Base-by-base conservation (phyloP, 1,284 basidiomycete species). In the Irpex sp. region DNA sequence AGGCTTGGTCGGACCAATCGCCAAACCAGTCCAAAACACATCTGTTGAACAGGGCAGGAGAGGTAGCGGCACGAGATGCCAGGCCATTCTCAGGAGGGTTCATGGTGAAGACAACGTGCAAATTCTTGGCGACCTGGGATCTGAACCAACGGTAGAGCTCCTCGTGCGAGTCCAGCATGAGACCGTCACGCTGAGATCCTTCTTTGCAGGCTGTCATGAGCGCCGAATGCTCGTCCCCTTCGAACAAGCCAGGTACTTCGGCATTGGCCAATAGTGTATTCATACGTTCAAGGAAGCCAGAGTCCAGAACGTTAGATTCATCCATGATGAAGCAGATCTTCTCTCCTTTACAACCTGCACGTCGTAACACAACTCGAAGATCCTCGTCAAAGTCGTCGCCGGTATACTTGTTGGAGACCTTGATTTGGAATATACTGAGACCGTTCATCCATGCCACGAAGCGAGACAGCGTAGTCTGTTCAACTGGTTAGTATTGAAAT, bases 261-360 rank as follows among this genome's bases (percentile, higher is more conserved):
- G 96, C 96, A 70, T 99, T 99, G 47, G 97, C 98, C 12, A 99
- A 85, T 4, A 99, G 85, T 0, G 96, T 99, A 75, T 99, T 99
- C 94, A 99, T 98, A 37, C 97, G 87, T 73, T 99, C 97, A 64
- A 99, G 79, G 82, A 99, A 98, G 60, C 97, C 97, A 5, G 97
- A 95, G 73, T 99, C 96, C 45, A 98, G 88, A 33, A 99, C 96
- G 70, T 99, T 99, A 1, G 94, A 97, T 74, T 99, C 97, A 74
- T 99, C 97, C 96, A 99, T 98, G 75, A 99, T 98, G 82, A 99
- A 99, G 73, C 95, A 98, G 48, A 99, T 91, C 77, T 98, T 98
- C 76, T 99, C 97, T 67, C 94, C 96, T 73, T 98, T 98, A 79
- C 95, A 97, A 5, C 97, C 98, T 0, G 96, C 83, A 33, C 97